Evolutionary conservation across 257 asterid genomes (phyloP).

Genomic region (Schizonepeta tenuifolia): DNA sequence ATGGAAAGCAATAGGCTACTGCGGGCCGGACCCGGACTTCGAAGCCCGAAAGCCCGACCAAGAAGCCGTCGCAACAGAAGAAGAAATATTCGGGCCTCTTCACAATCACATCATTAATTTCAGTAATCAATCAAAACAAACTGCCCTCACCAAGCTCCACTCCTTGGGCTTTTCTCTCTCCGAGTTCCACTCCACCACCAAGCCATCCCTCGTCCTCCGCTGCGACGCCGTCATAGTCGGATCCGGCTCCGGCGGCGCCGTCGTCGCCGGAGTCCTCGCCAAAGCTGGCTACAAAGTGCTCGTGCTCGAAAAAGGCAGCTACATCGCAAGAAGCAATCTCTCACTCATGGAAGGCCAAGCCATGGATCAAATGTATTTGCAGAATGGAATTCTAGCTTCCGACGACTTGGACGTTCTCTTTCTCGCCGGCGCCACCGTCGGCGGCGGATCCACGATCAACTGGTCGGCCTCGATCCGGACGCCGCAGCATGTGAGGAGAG

Average conservation of each 20-base stretch:
- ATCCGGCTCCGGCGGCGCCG: constrained; percentile 94
- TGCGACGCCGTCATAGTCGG: constrained; percentile 83
- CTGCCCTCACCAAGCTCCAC: constrained; percentile 35
- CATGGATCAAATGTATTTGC: constrained; percentile 79
- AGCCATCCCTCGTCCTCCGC: constrained; percentile 48
- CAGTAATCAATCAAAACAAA: constrained; percentile 35
- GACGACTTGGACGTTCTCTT: constrained; percentile 51
- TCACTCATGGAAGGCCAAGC: constrained; percentile 73
- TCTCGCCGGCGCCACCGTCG: constrained; percentile 89
- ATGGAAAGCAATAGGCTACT: constrained; percentile 85
- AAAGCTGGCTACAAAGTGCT: constrained; percentile 76
- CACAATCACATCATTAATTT: constrained; percentile 51
- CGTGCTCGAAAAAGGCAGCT: constrained; percentile 82
- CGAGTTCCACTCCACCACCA: background rate
- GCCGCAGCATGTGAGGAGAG: constrained; percentile 65
- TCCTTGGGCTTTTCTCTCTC: constrained; percentile 54
- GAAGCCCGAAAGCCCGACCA: constrained; percentile 18
- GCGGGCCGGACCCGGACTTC: constrained; percentile 52
- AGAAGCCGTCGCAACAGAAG: constrained; percentile 19
- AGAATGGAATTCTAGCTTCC: constrained; percentile 54
- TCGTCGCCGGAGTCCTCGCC: constrained; percentile 83
- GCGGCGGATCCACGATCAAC: constrained; percentile 86
- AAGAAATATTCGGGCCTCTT: constrained; percentile 46
- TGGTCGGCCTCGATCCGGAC: constrained; percentile 89
- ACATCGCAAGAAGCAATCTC: constrained; percentile 53